Evolutionary conservation across 371 early-diverging fungal species (phyloP), one percentile per base, ranked within the genome.

Genomic region (Dichotomocladium elegans): DNA sequence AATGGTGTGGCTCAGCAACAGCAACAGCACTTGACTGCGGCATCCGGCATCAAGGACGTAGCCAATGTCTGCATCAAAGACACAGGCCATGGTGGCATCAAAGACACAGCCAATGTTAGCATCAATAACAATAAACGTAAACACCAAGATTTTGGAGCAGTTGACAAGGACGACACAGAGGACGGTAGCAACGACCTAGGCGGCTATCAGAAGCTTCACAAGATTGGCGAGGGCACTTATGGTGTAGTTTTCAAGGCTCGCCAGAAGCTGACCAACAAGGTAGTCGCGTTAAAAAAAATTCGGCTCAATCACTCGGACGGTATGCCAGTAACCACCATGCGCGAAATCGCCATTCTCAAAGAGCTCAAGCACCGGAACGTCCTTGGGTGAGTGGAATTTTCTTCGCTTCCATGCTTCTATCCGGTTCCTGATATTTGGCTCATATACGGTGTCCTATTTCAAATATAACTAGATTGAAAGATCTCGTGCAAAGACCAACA

Each of bases 311-410:
- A 89, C 17, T 89, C 91, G 54, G 96, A 98, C 68, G 99, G 99
- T 40, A 57, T 99, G 4, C 95, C 99, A 1, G 88, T 90, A 5
- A 95, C 95, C 0, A 89, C 96, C 24, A 91, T 99, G 34, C 79
- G 99, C 55, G 99, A 99, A 68, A 95, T 99, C 41, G 93, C 99
- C 3, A 68, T 99, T 17, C 80, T 99, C n/a, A 96, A 95, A 71
- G 96, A 95, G 68, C 70, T 98, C 21, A 81, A 89, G 43, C 98
- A 99, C 70, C 80, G 86, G 3, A 93, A 96, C 67, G 89, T 98
- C 59, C 89, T 99, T 37, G 78, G 82, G 89, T 88, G 76, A 63
- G 77, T 19, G 17, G 21, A 14, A 24, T 7, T 40, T 7, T 26
- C n/a, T n/a, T n/a, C 43, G 15, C 17, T 5, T 22, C 12, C 26